These are phyloP conservation scores for Gentiana dahurica DNA, from an alignment of 257 asterid species.

Conservation along the genomic window DNA sequence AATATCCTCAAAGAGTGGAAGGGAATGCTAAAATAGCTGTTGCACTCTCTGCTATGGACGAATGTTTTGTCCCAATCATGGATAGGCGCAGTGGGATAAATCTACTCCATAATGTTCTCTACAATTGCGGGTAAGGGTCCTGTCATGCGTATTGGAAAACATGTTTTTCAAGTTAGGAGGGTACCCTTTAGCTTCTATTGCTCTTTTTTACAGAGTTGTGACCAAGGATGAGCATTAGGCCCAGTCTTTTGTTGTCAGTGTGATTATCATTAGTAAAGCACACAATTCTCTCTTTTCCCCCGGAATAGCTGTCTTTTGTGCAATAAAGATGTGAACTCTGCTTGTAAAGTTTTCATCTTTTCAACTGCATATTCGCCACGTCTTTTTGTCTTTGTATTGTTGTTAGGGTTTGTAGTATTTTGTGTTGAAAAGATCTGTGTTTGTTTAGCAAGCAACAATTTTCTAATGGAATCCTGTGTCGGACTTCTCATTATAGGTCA, in stretches of 20 bases:
- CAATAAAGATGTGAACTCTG: no score
- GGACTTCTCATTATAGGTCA: constrained; percentile 16
- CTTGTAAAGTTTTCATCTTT: no score
- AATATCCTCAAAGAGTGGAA: constrained; percentile 71
- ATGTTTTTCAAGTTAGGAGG: no score
- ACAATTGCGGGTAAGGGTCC: constrained; percentile 67
- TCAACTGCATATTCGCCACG: no score
- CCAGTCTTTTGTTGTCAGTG: not conserved
- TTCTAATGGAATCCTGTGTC: not conserved
- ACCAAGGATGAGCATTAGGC: not conserved
- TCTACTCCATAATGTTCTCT: constrained; percentile 68
- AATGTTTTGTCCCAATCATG: constrained; percentile 83
- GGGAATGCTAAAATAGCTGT: constrained; percentile 96
- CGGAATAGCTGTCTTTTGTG: no score
- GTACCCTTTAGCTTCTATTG: no score
- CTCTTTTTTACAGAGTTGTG: not conserved
- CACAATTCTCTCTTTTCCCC: no score
- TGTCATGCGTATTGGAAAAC: constrained; percentile 8
- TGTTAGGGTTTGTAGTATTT: not conserved
- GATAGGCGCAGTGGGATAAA: constrained; percentile 89
- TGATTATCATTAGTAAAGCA: no score
- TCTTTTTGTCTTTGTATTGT: not conserved
- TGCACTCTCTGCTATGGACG: constrained; percentile 81
- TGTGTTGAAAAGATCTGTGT: not conserved
- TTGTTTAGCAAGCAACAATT: no score